Percentiles rank a stretch among this genome's conserved stretches.
Conservation (phyloP, 2,329 filamentous ascomycete species). For the Drechslera avenae region DNA sequence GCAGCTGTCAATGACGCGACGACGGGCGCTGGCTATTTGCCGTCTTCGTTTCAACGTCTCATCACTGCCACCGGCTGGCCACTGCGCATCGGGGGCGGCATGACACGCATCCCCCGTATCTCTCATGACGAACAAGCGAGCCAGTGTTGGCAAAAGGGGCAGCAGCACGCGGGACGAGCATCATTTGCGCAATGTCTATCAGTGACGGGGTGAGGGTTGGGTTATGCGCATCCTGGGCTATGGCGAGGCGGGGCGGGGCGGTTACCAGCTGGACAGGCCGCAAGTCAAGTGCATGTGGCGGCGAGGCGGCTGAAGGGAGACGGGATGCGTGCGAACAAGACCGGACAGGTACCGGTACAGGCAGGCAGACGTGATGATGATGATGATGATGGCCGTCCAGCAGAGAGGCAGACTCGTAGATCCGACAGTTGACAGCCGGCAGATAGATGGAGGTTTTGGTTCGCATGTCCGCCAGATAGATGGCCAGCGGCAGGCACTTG, state of each 20-base stretch:
- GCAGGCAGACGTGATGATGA: neutral
- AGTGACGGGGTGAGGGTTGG: neutral
- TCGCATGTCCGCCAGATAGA: slow-evolving; percentile 7
- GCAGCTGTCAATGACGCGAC: slow-evolving; percentile 14
- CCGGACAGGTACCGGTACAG: too few relatives aligned
- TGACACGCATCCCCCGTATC: slow-evolving; percentile 6
- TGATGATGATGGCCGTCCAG: too few relatives aligned
- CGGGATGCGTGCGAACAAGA: slow-evolving; percentile 16
- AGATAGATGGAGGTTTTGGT: slow-evolving; percentile 11
- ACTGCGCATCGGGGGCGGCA: slow-evolving; percentile 11
- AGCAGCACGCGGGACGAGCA: slow-evolving; percentile 1
- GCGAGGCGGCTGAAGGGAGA: slow-evolving; percentile 14
- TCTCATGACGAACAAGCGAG: slow-evolving; percentile 14
- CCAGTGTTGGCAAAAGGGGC: slow-evolving; percentile 8
- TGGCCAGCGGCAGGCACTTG: neutral
- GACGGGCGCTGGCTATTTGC: slow-evolving; percentile 16
- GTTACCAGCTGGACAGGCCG: slow-evolving; percentile 17
- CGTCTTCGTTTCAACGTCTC: slow-evolving; percentile 23
- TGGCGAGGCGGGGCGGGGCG: slow-evolving; percentile 3
- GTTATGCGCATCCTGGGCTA: slow-evolving; percentile 5
- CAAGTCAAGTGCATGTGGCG: neutral
- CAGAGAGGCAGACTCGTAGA: too few relatives aligned
- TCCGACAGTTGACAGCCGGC: slow-evolving; percentile 1
- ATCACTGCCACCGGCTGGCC: slow-evolving; percentile 8
- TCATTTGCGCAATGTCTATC: neutral